Percentiles rank a stretch among this genome's conserved stretches.
These are phyloP conservation scores for Cordyceps tenuipes DNA, from an alignment of 2,329 filamentous ascomycete genomes.

Conservation along the genomic window DNA sequence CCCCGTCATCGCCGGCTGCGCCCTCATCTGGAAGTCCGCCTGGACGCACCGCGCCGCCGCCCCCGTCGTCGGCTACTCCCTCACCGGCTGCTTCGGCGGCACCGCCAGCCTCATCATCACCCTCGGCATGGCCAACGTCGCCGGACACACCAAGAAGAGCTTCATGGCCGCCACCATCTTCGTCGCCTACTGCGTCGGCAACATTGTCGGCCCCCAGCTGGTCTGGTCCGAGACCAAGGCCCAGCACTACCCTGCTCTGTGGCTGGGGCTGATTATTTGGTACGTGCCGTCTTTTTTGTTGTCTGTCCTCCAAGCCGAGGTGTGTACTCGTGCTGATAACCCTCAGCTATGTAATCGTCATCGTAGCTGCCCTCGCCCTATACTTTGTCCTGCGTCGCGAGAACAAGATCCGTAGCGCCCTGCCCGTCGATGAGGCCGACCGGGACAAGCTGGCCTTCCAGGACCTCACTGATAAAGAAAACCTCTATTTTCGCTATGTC, in stretches of 20 bases:
- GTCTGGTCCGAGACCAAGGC: slow-evolving; percentile 57
- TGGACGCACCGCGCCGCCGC: slow-evolving; percentile 58
- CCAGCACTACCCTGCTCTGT: slow-evolving; percentile 62
- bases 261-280: slow-evolving; percentile 59
- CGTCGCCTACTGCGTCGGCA: slow-evolving; percentile 66
- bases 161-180: slow-evolving; percentile 68
- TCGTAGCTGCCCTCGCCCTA: slow-evolving; percentile 45
- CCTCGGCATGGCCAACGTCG: slow-evolving; percentile 56
- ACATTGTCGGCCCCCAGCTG: slow-evolving; percentile 68
- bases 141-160: slow-evolving; percentile 70
- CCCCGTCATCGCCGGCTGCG: slow-evolving; percentile 66
- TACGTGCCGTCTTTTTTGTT: slow-evolving; percentile 19
- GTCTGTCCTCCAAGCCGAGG: too few species aligned
- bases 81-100: slow-evolving; percentile 65
- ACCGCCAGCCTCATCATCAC: slow-evolving; percentile 53
- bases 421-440: slow-evolving; percentile 47
- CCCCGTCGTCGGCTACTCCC: slow-evolving; percentile 62
- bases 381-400: slow-evolving; percentile 52
- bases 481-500: slow-evolving; percentile 57
- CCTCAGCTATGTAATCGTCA: slow-evolving; percentile 58
- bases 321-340: slow-evolving; percentile 13
- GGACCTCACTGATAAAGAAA: slow-evolving; percentile 61
- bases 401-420: slow-evolving; percentile 42
- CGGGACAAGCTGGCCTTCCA: slow-evolving; percentile 57
- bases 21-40: slow-evolving; percentile 62